Base-by-base conservation (phyloP, 257 asterid species). In the Penstemon eatonii region DNA sequence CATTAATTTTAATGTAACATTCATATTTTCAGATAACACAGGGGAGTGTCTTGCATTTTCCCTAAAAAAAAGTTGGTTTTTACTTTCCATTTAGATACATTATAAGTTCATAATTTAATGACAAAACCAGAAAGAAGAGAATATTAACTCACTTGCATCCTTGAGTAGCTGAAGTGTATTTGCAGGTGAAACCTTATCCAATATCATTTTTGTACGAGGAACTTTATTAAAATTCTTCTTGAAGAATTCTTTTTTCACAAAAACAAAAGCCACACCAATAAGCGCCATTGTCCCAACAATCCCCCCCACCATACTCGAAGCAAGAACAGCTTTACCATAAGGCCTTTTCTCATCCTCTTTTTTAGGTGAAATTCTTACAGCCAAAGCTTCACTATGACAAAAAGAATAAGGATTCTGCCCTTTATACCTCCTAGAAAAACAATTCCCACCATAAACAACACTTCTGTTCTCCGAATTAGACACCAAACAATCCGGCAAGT, bases 341-440 rank as follows among this genome's bases (percentile, higher is more conserved):
- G 49, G 46, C 67, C 72, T 73, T 57, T 68, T 82, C 55, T 57
- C 80, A 68, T 64, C 64, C 33, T 52, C 54, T 8, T 66, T 70
- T 0, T 12, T 56, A n/a, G 92, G 90, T n/a, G 76, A 75, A 50
- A 92, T 78, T 19, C 82, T 81, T 3, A 92, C 98, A 39, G 98
- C 96, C 76, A 89, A 74, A 73, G 96, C 98, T 72, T 92, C 96
- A 50, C 63, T 79, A 47, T 80, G 92, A 40, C 98, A 92, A 56
- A 81, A 89, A 0, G 86, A 46, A 25, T 56, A 67, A 18, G 87
- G 96, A 44, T 76, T 81, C 79, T 92, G 96, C 69, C 75, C 18
- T 41, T 42, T 62, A 13, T 79, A 66, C 19, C 62, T 51, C 54
- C 68, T 33, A 3, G 84, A 81, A 42, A 92, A 76, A 69, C 98